A percentile compares a stretch with the other conserved stretches of the same genome.
Conservation (phyloP, 257 asterid genomes). For the Salvia miltiorrhiza region DNA sequence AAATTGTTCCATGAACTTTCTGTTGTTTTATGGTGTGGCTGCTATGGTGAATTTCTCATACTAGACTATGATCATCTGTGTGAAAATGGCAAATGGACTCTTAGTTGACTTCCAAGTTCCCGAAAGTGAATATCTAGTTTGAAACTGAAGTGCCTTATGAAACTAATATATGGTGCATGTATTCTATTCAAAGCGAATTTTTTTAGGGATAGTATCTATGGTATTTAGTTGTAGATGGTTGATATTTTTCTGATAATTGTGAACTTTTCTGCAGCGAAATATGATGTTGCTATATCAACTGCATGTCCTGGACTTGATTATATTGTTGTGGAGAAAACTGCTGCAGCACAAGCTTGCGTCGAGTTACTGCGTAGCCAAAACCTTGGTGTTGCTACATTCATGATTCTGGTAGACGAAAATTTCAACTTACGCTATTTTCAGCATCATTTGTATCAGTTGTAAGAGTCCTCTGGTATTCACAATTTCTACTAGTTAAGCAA, state of each 20-base stretch:
- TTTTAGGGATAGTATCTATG: background rate
- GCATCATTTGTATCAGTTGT: background rate
- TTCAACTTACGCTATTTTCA: background rate
- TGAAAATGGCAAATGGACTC: background rate
- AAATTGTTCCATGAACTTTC: background rate
- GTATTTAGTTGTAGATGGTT: background rate
- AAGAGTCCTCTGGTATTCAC: background rate
- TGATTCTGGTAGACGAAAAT: slow-evolving; percentile 80
- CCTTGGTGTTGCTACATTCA: slow-evolving; percentile 95
- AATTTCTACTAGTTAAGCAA: background rate
- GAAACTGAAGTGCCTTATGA: background rate
- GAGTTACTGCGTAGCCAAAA: slow-evolving; percentile 75
- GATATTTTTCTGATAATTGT: background rate
- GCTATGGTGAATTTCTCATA: background rate
- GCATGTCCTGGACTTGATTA: slow-evolving; percentile 93
- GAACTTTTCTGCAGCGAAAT: slow-evolving; percentile 59
- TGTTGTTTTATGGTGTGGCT: background rate
- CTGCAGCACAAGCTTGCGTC: slow-evolving; percentile 84
- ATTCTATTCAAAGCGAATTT: background rate
- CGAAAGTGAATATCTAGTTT: background rate
- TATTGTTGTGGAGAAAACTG: slow-evolving; percentile 87
- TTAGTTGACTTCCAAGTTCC: slow-evolving; percentile 2
- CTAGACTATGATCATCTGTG: background rate
- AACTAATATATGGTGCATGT: background rate
- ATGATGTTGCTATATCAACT: slow-evolving; percentile 90